phyloP scores from a whole-genome alignment of 768 basidiomycete species.

The Termitomyces sp. region DNA sequence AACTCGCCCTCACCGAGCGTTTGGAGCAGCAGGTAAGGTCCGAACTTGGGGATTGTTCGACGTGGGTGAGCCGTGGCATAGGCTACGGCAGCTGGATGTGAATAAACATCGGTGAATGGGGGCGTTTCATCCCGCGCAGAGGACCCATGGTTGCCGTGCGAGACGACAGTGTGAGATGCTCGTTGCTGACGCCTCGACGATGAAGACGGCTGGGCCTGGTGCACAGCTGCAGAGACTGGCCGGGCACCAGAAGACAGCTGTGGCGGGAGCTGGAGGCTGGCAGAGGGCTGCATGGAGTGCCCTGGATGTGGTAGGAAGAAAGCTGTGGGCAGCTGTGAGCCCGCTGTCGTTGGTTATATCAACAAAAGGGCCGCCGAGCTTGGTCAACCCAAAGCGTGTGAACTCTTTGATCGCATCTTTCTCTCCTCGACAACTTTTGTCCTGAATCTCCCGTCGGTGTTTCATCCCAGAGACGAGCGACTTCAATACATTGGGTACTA shows the following conservation, averaged over 20 bases:
- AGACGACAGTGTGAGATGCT: constrained; percentile 70
- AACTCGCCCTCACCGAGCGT: constrained; percentile 99
- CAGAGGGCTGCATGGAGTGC: constrained; percentile 18
- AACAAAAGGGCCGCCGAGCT: constrained; percentile 6
- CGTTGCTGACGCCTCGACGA: constrained; percentile 54
- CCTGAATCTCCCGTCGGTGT: background rate
- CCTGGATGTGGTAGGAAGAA: constrained; percentile 5
- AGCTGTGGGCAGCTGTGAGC: background rate
- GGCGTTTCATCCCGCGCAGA: constrained; percentile 42
- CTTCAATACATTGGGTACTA: background rate
- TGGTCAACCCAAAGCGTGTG: constrained; percentile 7
- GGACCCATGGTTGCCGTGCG: constrained; percentile 29
- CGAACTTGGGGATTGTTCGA: constrained; percentile 89
- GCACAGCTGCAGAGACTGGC: constrained; percentile 58
- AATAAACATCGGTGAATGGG: constrained; percentile 70
- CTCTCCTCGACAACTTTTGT: background rate
- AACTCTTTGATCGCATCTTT: constrained; percentile 11
- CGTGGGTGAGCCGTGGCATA: constrained; percentile 80
- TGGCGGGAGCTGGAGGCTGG: constrained; percentile 28
- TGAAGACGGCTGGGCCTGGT: constrained; percentile 44
- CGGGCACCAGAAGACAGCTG: constrained; percentile 40
- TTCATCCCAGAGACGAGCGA: background rate
- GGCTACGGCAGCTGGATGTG: constrained; percentile 82
- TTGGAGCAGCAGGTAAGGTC: constrained; percentile 92
- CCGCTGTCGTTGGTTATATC: constrained; percentile 6